A percentile compares a stretch with the other conserved stretches of the same genome.
Conservation (phyloP, 768 basidiomycete genomes). For the Fomitopsis pulvina region DNA sequence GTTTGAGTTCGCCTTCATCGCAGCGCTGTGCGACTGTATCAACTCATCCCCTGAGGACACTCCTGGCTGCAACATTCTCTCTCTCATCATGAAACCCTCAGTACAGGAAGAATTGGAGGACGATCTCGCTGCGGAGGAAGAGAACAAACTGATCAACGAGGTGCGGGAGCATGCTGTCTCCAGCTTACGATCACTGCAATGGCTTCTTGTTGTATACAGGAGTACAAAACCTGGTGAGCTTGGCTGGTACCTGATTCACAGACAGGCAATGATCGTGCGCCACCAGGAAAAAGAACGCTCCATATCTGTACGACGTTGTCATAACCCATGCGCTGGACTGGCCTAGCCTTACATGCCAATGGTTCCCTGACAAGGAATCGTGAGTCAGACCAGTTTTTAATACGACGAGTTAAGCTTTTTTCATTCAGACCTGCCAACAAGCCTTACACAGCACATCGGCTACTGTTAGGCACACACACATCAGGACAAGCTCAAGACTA, state of each 20-base stretch:
- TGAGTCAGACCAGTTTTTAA: constrained; percentile 31
- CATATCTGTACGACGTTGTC: constrained; percentile 95
- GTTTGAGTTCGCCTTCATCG: too few relatives aligned
- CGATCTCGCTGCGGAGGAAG: constrained; percentile 76
- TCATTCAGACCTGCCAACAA: constrained; percentile 74
- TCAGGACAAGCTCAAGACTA: constrained; percentile 92
- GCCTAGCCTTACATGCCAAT: constrained; percentile 97
- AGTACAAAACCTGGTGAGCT: constrained; percentile 77
- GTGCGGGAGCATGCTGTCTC: constrained; percentile 38
- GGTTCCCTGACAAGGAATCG: constrained; percentile 98
- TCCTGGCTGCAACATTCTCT: not conserved
- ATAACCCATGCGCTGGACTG: constrained; percentile 97
- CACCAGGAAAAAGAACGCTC: constrained; percentile 95
- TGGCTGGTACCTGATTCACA: not conserved
- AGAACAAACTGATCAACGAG: constrained; percentile 86
- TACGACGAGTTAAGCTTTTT: not conserved
- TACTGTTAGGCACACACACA: constrained; percentile 96
- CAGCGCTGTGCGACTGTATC: too few relatives aligned
- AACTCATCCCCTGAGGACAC: too few relatives aligned
- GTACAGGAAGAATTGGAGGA: constrained; percentile 67
- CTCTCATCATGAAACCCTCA: constrained; percentile 37
- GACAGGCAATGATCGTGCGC: not conserved
- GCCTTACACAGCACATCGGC: constrained; percentile 90
- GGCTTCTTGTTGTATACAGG: constrained; percentile 33
- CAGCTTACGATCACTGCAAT: not conserved